Evolutionary conservation across 495 filamentous ascomycete genomes (phyloP).

Genomic region (Podospora anserina): DNA sequence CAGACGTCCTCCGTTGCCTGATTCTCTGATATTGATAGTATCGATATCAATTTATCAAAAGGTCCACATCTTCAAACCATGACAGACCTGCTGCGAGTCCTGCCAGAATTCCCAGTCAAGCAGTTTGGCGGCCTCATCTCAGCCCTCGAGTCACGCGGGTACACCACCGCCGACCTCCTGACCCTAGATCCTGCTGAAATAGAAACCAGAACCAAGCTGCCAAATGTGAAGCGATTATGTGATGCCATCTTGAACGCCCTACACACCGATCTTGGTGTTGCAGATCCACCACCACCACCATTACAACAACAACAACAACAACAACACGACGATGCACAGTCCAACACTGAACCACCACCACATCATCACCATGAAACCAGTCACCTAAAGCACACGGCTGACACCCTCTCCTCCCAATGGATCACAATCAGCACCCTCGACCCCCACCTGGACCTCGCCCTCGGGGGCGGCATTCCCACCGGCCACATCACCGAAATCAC

Average conservation of each 20-base stretch:
- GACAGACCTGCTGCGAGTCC: slow-evolving; percentile 83
- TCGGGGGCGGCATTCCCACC: slow-evolving; percentile 81
- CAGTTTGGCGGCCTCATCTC: slow-evolving; percentile 73
- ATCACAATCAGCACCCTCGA: slow-evolving; percentile 77
- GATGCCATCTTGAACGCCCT: slow-evolving; percentile 61
- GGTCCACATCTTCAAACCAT: slow-evolving; percentile 39
- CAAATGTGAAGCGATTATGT: slow-evolving; percentile 71
- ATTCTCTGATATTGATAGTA: not conserved
- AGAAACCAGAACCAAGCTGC: slow-evolving; percentile 79
- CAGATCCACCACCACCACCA: slow-evolving; percentile 1
- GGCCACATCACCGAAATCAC: slow-evolving; percentile 86
- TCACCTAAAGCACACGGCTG: slow-evolving; percentile 34
- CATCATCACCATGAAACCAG: not conserved
- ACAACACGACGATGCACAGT: not conserved
- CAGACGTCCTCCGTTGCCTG: not conserved
- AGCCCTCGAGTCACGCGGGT: slow-evolving; percentile 66
- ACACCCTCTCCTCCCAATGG: slow-evolving; percentile 47
- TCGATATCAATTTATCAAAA: not conserved
- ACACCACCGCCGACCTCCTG: slow-evolving; percentile 82
- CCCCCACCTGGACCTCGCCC: slow-evolving; percentile 63
- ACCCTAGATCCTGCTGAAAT: slow-evolving; percentile 79
- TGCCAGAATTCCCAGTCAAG: slow-evolving; percentile 71
- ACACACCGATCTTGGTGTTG: slow-evolving; percentile 60
- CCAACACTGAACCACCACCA: slow-evolving; percentile 4
- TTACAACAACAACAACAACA: slow-evolving; percentile 3